Conservation (phyloP, 768 basidiomycete genomes). For the Fibroporia radiculosa region DNA sequence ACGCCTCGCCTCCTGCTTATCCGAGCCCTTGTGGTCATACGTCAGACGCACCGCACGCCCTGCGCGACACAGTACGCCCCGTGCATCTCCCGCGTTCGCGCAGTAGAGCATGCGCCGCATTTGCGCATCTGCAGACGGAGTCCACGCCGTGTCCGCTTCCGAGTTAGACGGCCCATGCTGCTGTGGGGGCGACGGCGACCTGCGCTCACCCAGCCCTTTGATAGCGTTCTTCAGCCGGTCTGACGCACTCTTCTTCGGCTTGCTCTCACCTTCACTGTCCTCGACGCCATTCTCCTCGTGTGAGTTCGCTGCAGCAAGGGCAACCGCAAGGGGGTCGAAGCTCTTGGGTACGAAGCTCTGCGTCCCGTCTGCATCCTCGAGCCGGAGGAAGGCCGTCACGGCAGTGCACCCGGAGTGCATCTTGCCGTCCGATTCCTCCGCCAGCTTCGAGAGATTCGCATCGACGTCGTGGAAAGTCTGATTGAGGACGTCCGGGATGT, state of each 20-base stretch:
- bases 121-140: slow-evolving; percentile 5
- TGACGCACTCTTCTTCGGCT: slow-evolving; percentile 38
- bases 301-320: slow-evolving; percentile 4
- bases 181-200: slow-evolving; percentile 14
- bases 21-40: slow-evolving; percentile 98
- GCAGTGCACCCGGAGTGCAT: slow-evolving; percentile 97
- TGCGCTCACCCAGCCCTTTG: slow-evolving; percentile 37
- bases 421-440: slow-evolving; percentile 82
- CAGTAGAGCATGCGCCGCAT: slow-evolving; percentile 80
- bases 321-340: slow-evolving; percentile 12
- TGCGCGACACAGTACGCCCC: slow-evolving; percentile 85
- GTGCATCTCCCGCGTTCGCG: slow-evolving; percentile 95
- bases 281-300: slow-evolving; percentile 27
- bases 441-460: slow-evolving; percentile 68
- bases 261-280: slow-evolving; percentile 35
- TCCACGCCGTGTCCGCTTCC: slow-evolving; percentile 7
- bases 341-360: slow-evolving; percentile 51
- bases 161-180: neutral
- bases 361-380: slow-evolving; percentile 73
- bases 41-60: slow-evolving; percentile 91
- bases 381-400: slow-evolving; percentile 88
- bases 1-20: slow-evolving; percentile 94
- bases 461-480: slow-evolving; percentile 94
- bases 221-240: slow-evolving; percentile 51
- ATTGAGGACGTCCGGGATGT: slow-evolving; percentile 86